phyloP scores from a whole-genome alignment of 768 basidiomycete genomes.

The Epithele typhae region DNA sequence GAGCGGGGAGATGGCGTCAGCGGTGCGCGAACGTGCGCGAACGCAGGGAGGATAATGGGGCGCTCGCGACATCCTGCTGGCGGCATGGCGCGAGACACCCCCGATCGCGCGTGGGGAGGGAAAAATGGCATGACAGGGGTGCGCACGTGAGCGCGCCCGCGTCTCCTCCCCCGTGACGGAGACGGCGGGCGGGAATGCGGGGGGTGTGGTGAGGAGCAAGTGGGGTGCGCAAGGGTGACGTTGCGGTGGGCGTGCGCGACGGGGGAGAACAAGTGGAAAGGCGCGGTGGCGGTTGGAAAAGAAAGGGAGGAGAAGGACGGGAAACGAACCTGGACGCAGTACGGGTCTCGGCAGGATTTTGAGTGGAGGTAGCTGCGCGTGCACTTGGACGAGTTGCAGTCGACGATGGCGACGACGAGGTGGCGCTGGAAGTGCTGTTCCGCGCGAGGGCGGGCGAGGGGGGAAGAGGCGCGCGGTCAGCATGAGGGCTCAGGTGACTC shows the following conservation, averaged over 20 bases:
- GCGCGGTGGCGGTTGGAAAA: too few relatives aligned
- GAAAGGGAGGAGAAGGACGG: conserved; percentile 1
- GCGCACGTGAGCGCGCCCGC: background rate
- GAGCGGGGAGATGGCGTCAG: conserved; percentile 2
- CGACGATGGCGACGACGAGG: conserved; percentile 65
- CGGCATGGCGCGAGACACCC: background rate
- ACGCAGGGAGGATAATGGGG: background rate
- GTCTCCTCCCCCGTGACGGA: too few relatives aligned
- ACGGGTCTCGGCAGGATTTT: conserved; percentile 45
- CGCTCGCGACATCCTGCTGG: background rate
- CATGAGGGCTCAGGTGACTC: conserved; percentile 13
- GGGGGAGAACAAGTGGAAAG: too few relatives aligned
- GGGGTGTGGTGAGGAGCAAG: too few relatives aligned
- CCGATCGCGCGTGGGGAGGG: background rate
- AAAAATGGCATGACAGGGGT: too few relatives aligned
- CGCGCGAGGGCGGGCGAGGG: too few relatives aligned
- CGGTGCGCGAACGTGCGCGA: background rate
- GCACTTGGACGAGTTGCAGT: conserved; percentile 64
- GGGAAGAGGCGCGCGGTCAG: too few relatives aligned
- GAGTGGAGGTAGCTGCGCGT: conserved; percentile 61
- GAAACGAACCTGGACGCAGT: conserved; percentile 48
- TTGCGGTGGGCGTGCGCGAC: too few relatives aligned
- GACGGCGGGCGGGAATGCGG: too few relatives aligned
- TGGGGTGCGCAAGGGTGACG: too few relatives aligned
- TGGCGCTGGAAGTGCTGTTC: conserved; percentile 77